These are phyloP conservation scores for Penicillium flavigenum DNA, from an alignment of 495 filamentous ascomycete species.

Conservation along the genomic window DNA sequence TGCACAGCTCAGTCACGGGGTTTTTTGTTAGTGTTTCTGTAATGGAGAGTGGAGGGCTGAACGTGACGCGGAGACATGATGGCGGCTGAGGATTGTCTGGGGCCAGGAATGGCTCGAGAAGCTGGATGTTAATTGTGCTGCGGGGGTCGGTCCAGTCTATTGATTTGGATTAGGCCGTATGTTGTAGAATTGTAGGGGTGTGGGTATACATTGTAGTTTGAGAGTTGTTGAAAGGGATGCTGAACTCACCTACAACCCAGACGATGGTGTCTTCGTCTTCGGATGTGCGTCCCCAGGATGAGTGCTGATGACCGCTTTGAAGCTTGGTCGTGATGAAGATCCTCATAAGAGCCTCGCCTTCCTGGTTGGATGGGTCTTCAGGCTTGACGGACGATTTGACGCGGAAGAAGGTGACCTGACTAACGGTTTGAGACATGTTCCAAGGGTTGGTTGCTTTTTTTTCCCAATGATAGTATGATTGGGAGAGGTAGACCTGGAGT, in stretches of 20 bases:
- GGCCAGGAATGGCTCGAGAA: constrained; percentile 31
- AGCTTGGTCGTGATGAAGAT: constrained; percentile 31
- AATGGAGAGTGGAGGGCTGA: constrained; percentile 32
- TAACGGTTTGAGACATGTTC: constrained; percentile 28
- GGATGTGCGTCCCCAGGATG: constrained; percentile 40
- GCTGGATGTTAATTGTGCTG: constrained; percentile 19
- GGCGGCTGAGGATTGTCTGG: constrained; percentile 20
- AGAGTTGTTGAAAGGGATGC: not conserved
- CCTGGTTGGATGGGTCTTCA: constrained; percentile 38
- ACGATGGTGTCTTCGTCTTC: constrained; percentile 40
- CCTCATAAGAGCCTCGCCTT: constrained; percentile 32
- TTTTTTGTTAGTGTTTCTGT: constrained; percentile 37
- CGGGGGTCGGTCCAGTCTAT: constrained; percentile 45
- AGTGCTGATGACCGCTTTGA: constrained; percentile 40
- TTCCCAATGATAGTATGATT: not conserved
- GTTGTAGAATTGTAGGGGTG: not conserved
- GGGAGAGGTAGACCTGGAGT: not conserved
- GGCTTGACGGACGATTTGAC: constrained; percentile 41
- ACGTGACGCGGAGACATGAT: constrained; percentile 32
- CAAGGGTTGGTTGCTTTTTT: not conserved
- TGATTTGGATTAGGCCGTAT: not conserved
- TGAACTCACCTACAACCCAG: constrained; percentile 42
- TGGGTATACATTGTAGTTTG: not conserved
- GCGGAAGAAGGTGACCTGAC: constrained; percentile 44
- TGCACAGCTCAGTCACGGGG: constrained; percentile 42